phyloP scores from a whole-genome alignment of 2,329 filamentous ascomycete genomes.

The Fusarium kyushuense region DNA sequence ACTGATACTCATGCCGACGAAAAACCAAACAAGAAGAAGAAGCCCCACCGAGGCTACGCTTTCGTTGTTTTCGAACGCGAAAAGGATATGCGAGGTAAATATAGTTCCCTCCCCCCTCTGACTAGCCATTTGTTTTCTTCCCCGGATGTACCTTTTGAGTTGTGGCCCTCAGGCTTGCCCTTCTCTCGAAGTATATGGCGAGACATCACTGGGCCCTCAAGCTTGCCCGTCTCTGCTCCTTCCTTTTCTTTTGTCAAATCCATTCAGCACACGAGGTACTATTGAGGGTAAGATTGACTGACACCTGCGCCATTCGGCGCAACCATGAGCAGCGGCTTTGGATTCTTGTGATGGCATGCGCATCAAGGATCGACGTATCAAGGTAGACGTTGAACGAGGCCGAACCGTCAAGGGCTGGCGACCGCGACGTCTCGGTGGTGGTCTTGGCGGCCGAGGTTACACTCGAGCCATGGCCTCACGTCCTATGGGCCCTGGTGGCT shows the following conservation, averaged over 20 bases:
- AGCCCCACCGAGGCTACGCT: constrained; percentile 88
- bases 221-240: constrained; percentile 64
- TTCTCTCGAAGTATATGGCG: constrained; percentile 56
- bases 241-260: constrained; percentile 46
- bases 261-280: constrained; percentile 41
- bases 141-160: constrained; percentile 50
- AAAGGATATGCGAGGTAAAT: constrained; percentile 98
- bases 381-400: constrained; percentile 96
- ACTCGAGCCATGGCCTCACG: constrained; percentile 83
- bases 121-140: constrained; percentile 43
- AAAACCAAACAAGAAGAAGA: constrained; percentile 81
- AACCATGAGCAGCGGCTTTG: constrained; percentile 83
- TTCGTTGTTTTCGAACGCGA: constrained; percentile 98
- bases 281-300: constrained; percentile 73
- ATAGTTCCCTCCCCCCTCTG: constrained; percentile 52
- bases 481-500: constrained; percentile 72
- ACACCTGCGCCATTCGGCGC: constrained; percentile 72
- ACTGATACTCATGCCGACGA: constrained; percentile 77
- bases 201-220: constrained; percentile 66
- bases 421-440: constrained; percentile 90
- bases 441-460: constrained; percentile 91
- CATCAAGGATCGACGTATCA: constrained; percentile 91
- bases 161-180: constrained; percentile 59
- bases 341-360: constrained; percentile 86
- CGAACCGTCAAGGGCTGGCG: constrained; percentile 95